A percentile compares a stretch with the other conserved stretches of the same genome.
phyloP scores from a whole-genome alignment of 2,329 filamentous ascomycete species.

The Proliferodiscus dingleyae region DNA sequence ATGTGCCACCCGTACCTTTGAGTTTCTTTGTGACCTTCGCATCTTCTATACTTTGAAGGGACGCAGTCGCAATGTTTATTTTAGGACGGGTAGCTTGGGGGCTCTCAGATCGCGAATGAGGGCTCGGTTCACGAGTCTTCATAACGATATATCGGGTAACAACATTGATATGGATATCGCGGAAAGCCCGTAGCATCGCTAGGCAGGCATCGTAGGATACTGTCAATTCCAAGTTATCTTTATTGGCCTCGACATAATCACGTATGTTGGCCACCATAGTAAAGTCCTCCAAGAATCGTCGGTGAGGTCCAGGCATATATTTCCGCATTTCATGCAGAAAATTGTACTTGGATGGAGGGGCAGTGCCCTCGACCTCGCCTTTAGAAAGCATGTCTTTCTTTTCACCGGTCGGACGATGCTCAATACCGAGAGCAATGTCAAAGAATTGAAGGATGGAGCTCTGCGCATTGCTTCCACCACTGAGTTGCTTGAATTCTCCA shows the following conservation, averaged over 20 bases:
- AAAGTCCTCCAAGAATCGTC: conserved; percentile 81
- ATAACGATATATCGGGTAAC: conserved; percentile 94
- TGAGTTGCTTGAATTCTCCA: conserved; percentile 72
- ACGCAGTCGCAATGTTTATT: conserved; percentile 60
- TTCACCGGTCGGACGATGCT: conserved; percentile 84
- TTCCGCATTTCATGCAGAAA: conserved; percentile 96
- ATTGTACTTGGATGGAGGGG: conserved; percentile 62
- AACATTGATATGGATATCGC: conserved; percentile 91
- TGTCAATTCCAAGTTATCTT: conserved; percentile 58
- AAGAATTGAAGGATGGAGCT: conserved; percentile 98
- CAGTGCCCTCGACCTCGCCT: conserved; percentile 41
- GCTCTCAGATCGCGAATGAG: conserved; percentile 50
- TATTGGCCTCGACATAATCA: conserved; percentile 65
- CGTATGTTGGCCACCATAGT: conserved; percentile 79
- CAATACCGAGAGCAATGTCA: conserved; percentile 82
- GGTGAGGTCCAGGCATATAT: conserved; percentile 94
- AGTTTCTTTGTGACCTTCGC: conserved; percentile 49
- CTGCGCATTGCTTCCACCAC: conserved; percentile 93
- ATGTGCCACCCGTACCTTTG: conserved; percentile 88
- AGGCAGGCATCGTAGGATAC: conserved; percentile 90
- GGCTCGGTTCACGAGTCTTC: conserved; percentile 71
- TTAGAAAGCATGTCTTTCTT: conserved; percentile 45
- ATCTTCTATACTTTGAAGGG: conserved; percentile 38
- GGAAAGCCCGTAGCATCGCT: conserved; percentile 57
- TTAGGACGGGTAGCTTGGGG: conserved; percentile 49